These are phyloP conservation scores for Piloderma croceum DNA, from an alignment of 768 basidiomycete species.

Conservation along the genomic window DNA sequence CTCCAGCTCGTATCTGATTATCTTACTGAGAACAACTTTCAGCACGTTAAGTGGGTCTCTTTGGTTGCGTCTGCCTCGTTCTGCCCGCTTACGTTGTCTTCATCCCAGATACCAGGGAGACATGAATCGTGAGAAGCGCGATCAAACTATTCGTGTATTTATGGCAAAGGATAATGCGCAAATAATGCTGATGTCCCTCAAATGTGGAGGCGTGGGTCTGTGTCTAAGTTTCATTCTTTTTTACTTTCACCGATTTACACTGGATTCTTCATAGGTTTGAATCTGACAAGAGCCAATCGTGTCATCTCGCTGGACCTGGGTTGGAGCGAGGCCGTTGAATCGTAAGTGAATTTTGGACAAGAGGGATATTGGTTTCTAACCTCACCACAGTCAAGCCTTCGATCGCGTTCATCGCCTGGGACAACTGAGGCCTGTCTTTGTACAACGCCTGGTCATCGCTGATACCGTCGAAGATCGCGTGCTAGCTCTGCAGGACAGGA, in stretches of 20 bases:
- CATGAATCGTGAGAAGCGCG: constrained; percentile 49
- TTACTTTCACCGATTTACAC: neutral
- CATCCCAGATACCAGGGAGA: constrained; percentile 50
- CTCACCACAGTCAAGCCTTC: constrained; percentile 1
- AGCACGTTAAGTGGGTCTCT: constrained; percentile 46
- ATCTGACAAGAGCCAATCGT: constrained; percentile 58
- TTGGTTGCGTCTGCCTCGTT: no score
- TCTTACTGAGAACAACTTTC: constrained; percentile 45
- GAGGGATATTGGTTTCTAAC: constrained; percentile 6
- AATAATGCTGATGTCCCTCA: constrained; percentile 59
- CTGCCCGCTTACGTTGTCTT: no score
- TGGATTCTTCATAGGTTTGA: constrained; percentile 34
- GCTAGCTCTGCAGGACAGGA: constrained; percentile 54
- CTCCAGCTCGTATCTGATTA: constrained; percentile 60
- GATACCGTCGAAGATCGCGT: constrained; percentile 71
- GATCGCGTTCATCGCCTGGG: constrained; percentile 42
- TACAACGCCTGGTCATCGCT: constrained; percentile 52
- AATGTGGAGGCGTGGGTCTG: constrained; percentile 52
- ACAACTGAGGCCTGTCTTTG: constrained; percentile 44
- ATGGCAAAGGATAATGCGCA: constrained; percentile 53
- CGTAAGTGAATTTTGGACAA: constrained; percentile 59
- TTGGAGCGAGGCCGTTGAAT: constrained; percentile 60
- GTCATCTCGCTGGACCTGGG: constrained; percentile 60
- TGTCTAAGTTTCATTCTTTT: constrained; percentile 3
- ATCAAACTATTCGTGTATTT: constrained; percentile 51